Base-by-base conservation (phyloP, 306 rosid species). In the Acacia crassicarpa region DNA sequence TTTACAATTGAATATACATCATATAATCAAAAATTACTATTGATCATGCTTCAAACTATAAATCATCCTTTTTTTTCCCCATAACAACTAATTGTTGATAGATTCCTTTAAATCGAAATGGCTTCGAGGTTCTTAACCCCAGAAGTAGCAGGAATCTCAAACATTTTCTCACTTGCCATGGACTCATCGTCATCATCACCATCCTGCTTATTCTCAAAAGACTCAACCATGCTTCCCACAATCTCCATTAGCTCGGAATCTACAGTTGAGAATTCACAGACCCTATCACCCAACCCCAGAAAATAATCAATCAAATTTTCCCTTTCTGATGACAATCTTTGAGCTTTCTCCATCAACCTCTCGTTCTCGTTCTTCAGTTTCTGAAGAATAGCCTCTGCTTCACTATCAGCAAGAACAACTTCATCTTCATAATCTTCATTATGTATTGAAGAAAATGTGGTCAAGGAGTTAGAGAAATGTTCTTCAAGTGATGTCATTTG, bases 51-150 rank as follows among this genome's bases (percentile, higher is more conserved):
- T 83, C 59, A 80, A 80, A 72, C 73, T 45, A 16, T 76, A 77
- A 16, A 20, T 54, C 11, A 6, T 54, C 23, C 14, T 51, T 54
- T 54, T 54, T 7, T 6, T 0, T 30, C 1, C 9, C 0, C 22
- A 51, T 51, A 16, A n/a, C 83, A 68, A 20, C 88, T 84, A 86
- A 62, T 43, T 78, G 85, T 92, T 94, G 77, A 92, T 82, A 38
- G 53, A 48, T 48, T 10, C 87, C 93, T 83, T 90, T 83, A 83
- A 93, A 90, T 85, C 91, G 89, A 84, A 91, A 93, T 51, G 95
- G 94, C 80, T 76, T 91, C 91, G 75, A 43, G 66, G 81, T 79
- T 90, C 90, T 88, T 91, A 75, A 40, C 45, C 80, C 81, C 68
- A 1, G 59, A 16, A 41, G 95, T 33, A 40, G 94, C 87, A 74